Base-by-base conservation (phyloP, 352 stramenopile genomes). In the Thalassiosira hispida region DNA sequence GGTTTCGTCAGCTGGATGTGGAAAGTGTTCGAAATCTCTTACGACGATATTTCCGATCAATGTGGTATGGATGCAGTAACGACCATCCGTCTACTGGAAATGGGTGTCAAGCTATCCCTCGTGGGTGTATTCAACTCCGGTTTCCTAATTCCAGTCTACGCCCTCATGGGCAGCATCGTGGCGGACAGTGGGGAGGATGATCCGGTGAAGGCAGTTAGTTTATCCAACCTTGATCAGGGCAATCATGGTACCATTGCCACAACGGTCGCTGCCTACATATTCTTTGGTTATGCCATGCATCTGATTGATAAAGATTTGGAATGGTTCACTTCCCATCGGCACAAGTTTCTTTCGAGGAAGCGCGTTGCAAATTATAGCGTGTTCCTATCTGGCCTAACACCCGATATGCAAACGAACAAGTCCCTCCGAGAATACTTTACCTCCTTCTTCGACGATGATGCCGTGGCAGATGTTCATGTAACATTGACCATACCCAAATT, bases 211-310 rank as follows among this genome's bases (percentile, higher is more conserved):
- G 60, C 12, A 9, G 20, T 64, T 25, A 65, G 31, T 33, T 23
- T 77, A 14, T 49, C 29, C 1, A 77, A 71, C 51, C 46, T 77
- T 33, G 1, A 12, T 22, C 49, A 63, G 35, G 69, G 57, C 22
- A 56, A n/a, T 35, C 62, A 51, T 14, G 46, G 23, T 0, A 46
- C 59, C 1, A 53, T 84, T 49, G 83, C 68, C 9, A 88, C 81
- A 5, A 83, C 81, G 0, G 6, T 89, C 33, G 70, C 77, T 22
- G 71, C 83, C 16, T 92, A 89, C 53, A 74, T 86, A 0, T 67
- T 89, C 18, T 92, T 90, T 82, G 77, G 77, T 31, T 77, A 70
- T 44, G 77, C 74, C 11, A 92, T 92, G 86, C 81, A 86, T 20
- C 63, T 75, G 0, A 84, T 86, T 3, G 46, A 81, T 0, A 35